Evolutionary conservation across 768 basidiomycete genomes (phyloP).

Genomic region (Vararia minispora): DNA sequence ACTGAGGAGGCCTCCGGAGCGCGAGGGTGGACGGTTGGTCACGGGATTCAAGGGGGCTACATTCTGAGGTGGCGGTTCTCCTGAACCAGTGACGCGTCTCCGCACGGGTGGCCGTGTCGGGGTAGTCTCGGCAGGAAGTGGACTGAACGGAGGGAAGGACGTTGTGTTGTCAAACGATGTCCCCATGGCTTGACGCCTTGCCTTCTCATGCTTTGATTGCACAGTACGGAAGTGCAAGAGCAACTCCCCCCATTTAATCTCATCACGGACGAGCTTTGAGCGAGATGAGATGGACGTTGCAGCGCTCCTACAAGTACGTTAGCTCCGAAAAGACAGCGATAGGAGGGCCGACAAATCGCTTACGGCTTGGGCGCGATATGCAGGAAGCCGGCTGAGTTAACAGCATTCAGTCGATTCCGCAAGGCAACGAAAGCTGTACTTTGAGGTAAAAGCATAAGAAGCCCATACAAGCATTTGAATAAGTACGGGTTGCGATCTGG

Average conservation of each 20-base stretch:
- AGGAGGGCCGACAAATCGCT: conserved; percentile 17
- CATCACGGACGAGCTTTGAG: conserved; percentile 71
- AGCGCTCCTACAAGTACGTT: conserved; percentile 9
- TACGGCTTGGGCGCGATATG: conserved; percentile 85
- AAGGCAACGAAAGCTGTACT: conserved; percentile 93
- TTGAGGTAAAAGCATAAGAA: conserved; percentile 95
- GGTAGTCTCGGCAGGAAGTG: conserved; percentile 15
- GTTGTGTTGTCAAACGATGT: conserved; percentile 32
- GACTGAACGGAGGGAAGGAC: conserved; percentile 34
- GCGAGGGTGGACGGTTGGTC: conserved; percentile 32
- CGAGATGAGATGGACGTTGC: conserved; percentile 36
- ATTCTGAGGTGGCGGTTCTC: conserved; percentile 16
- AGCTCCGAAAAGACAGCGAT: neutral
- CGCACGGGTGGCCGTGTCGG: conserved; percentile 38
- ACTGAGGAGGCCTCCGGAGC: conserved; percentile 8
- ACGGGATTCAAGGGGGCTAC: conserved; percentile 19
- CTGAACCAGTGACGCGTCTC: conserved; percentile 51
- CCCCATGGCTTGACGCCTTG: conserved; percentile 69
- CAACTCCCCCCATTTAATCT: conserved; percentile 97
- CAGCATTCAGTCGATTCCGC: conserved; percentile 86
- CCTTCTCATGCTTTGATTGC: conserved; percentile 87
- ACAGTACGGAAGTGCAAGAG: conserved; percentile 85
- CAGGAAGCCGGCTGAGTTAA: conserved; percentile 89
- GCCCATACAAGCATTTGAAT: conserved; percentile 95
- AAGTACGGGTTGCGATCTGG: conserved; percentile 94